Evolutionary conservation across 1,284 basidiomycete species (phyloP).

Genomic region (Mycena citricolor): DNA sequence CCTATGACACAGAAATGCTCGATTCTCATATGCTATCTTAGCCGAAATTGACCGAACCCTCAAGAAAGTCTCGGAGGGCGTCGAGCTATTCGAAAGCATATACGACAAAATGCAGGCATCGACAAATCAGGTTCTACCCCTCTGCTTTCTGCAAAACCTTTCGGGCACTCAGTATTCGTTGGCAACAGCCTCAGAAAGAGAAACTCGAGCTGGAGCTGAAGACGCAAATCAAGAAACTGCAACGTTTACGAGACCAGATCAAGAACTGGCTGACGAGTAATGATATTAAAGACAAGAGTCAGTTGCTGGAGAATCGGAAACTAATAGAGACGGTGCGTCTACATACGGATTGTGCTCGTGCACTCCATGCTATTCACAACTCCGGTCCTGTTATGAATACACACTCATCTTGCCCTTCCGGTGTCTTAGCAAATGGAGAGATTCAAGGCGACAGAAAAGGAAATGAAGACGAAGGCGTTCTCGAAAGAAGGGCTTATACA

Average conservation of each 20-base stretch:
- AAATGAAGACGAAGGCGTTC: slow-evolving; percentile 99
- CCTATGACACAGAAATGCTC: slow-evolving; percentile 1
- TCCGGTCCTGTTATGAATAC: not conserved
- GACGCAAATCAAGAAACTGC: slow-evolving; percentile 99
- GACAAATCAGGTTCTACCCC: slow-evolving; percentile 61
- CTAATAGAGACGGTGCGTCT: slow-evolving; percentile 93
- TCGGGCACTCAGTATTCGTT: not conserved
- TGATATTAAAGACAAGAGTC: slow-evolving; percentile 99
- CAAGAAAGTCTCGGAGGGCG: slow-evolving; percentile 92
- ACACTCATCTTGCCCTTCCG: slow-evolving; percentile 21
- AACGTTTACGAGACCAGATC: slow-evolving; percentile 97
- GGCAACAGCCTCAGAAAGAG: slow-evolving; percentile 81
- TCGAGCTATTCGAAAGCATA: slow-evolving; percentile 92
- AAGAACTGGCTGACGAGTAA: slow-evolving; percentile 98
- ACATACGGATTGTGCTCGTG: slow-evolving; percentile 13
- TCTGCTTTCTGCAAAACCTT: slow-evolving; percentile 37
- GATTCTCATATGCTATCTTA: slow-evolving; percentile 34
- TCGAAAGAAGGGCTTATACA: slow-evolving; percentile 98
- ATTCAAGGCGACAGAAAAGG: slow-evolving; percentile 99
- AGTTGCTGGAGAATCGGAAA: slow-evolving; percentile 89
- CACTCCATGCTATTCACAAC: slow-evolving; percentile 2
- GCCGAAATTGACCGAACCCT: slow-evolving; percentile 96
- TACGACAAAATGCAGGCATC: slow-evolving; percentile 96
- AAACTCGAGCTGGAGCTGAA: slow-evolving; percentile 94
- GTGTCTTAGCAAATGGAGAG: slow-evolving; percentile 96